Percentiles rank a stretch among this genome's conserved stretches.
These are phyloP conservation scores for Funneliformis geosporum DNA, from an alignment of 192 early-diverging fungal genomes.

Conservation along the genomic window DNA sequence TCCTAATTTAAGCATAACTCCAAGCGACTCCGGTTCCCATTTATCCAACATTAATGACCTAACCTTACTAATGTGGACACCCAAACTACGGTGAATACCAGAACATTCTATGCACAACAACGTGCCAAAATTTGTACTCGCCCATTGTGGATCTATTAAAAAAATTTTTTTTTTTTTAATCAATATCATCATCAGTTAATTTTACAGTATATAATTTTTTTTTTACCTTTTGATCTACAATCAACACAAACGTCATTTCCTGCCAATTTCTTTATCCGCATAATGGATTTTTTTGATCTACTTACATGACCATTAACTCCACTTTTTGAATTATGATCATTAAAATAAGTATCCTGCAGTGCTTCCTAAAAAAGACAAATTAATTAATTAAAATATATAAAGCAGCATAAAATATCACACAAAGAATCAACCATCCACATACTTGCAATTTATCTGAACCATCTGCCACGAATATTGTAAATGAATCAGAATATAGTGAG, in stretches of 20 bases:
- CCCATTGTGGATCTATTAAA: slow-evolving; percentile 74
- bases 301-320: neutral
- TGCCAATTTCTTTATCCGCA: slow-evolving; percentile 39
- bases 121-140: slow-evolving; percentile 77
- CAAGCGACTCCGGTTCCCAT: slow-evolving; percentile 78
- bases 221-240: slow-evolving; percentile 51
- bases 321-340: neutral
- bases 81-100: slow-evolving; percentile 88
- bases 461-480: slow-evolving; percentile 24
- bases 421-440: too few relatives aligned
- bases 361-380: neutral
- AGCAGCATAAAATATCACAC: too few relatives aligned
- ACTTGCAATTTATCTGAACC: neutral
- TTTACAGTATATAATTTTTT: neutral
- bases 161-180: neutral
- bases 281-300: neutral
- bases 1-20: slow-evolving; percentile 76
- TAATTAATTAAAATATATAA: neutral
- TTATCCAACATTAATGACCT: slow-evolving; percentile 82
- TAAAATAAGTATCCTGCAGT: neutral
- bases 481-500: slow-evolving; percentile 53
- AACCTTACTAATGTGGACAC: slow-evolving; percentile 87
- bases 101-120: slow-evolving; percentile 89
- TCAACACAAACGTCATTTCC: slow-evolving; percentile 62
- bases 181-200: too few relatives aligned